phyloP scores from a whole-genome alignment of 1,139 yeast genomes.

The Suhomyces coccinellae region DNA sequence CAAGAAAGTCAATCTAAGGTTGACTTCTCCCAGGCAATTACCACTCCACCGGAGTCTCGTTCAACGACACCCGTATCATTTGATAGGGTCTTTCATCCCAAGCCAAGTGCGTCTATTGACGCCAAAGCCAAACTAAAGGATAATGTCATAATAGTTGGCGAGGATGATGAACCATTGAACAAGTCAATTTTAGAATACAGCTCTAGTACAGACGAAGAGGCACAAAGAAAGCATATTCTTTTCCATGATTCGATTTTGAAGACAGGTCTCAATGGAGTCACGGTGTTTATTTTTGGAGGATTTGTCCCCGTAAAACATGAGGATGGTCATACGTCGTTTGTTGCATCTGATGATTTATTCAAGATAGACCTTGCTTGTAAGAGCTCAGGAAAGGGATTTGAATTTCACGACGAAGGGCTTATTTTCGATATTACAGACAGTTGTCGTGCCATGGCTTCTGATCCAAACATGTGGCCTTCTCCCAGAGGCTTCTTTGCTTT shows the following conservation, averaged over 20 bases:
- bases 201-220: conserved; percentile 1
- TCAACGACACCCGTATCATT: conserved; percentile 6
- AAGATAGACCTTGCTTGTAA: conserved; percentile 34
- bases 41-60: conserved; percentile 7
- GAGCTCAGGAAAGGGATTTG: conserved; percentile 16
- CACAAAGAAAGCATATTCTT: conserved; percentile 9
- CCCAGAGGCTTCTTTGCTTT: conserved; percentile 47
- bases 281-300: conserved; percentile 46
- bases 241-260: conserved; percentile 18
- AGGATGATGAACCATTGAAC: background rate
- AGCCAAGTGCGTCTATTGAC: background rate
- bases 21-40: background rate
- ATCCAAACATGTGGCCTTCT: conserved; percentile 28
- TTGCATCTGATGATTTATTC: conserved; percentile 38
- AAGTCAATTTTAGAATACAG: background rate
- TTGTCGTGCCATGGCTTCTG: conserved; percentile 13
- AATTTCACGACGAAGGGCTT: conserved; percentile 27
- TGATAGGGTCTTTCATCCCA: background rate
- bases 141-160: background rate
- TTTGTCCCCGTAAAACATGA: conserved; percentile 23
- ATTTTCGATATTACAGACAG: conserved; percentile 17
- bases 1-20: conserved; percentile 1
- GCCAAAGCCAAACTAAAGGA: background rate
- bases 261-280: conserved; percentile 22
- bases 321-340: conserved; percentile 24